These are phyloP conservation scores for Microbotryum intermedium DNA, from an alignment of 1,284 basidiomycete species.

Conservation along the genomic window DNA sequence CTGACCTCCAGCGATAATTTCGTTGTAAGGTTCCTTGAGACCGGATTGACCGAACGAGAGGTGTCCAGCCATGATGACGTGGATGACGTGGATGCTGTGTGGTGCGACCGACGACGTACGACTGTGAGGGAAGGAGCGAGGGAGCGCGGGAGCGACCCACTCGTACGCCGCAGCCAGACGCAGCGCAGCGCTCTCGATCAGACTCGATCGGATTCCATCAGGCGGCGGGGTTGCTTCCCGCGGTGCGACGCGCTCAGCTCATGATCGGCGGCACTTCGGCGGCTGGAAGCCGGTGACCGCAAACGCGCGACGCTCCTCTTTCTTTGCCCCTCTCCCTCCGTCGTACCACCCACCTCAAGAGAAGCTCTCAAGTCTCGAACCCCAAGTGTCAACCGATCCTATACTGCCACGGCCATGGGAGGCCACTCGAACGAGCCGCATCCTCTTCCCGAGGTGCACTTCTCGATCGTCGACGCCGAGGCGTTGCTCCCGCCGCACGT, in stretches of 20 bases:
- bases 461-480: not conserved
- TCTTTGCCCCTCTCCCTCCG: too few relatives aligned
- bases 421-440: not conserved
- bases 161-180: too few relatives aligned
- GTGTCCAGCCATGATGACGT: not conserved
- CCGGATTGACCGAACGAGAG: conserved; percentile 8
- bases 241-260: not conserved
- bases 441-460: conserved; percentile 9
- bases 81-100: not conserved
- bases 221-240: too few relatives aligned
- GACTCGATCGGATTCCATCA: too few relatives aligned
- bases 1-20: conserved; percentile 8
- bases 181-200: too few relatives aligned
- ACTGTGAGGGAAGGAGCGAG: not conserved
- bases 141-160: not conserved
- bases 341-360: too few relatives aligned
- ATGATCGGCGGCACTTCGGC: not conserved
- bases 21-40: conserved; percentile 8
- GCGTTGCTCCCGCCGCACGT: not conserved
- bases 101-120: not conserved
- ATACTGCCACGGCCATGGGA: not conserved
- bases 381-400: not conserved
- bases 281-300: too few relatives aligned
- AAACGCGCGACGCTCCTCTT: too few relatives aligned
- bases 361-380: too few relatives aligned